Evolutionary conservation across 805 yeast genomes (phyloP).

Genomic region (Saccharomyces paradoxus): DNA sequence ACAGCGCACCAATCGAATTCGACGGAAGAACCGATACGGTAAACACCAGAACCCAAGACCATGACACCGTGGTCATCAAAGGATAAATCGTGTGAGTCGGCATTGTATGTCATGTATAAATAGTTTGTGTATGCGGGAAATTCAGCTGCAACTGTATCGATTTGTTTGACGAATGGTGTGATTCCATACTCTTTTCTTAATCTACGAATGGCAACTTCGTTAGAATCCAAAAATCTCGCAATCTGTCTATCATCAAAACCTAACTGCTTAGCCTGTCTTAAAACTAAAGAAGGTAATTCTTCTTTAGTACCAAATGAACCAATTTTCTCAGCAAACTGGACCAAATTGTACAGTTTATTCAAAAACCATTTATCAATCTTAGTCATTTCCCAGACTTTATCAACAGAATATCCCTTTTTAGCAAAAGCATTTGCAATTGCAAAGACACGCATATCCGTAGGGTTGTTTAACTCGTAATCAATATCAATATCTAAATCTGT

Average conservation of each 20-base stretch:
- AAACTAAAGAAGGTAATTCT: conserved; percentile 50
- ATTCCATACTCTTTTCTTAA: conserved; percentile 80
- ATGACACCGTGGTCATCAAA: conserved; percentile 89
- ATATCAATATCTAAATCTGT: conserved; percentile 87
- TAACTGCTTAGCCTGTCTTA: conserved; percentile 86
- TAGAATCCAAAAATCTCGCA: conserved; percentile 79
- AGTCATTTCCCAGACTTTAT: conserved; percentile 83
- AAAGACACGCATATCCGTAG: conserved; percentile 93
- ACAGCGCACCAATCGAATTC: conserved; percentile 99
- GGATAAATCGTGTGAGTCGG: conserved; percentile 75
- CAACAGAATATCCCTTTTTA: conserved; percentile 75
- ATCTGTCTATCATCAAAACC: conserved; percentile 97
- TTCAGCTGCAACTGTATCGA: conserved; percentile 98
- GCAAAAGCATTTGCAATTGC: conserved; percentile 93
- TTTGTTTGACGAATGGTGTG: conserved; percentile 88
- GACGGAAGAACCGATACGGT: conserved; percentile 97
- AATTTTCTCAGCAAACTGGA: conserved; percentile 59
- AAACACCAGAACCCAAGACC: conserved; percentile 97
- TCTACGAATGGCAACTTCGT: conserved; percentile 88
- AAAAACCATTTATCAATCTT: conserved; percentile 95
- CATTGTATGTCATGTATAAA: conserved; percentile 90
- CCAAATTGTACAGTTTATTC: conserved; percentile 70
- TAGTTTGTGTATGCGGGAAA: conserved; percentile 96
- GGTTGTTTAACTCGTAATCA: conserved; percentile 88
- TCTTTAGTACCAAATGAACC: conserved; percentile 45